Evolutionary conservation across 2,329 filamentous ascomycete species (phyloP), one percentile per base, ranked within the genome.

Genomic region (Microsporum ferrugineum): DNA sequence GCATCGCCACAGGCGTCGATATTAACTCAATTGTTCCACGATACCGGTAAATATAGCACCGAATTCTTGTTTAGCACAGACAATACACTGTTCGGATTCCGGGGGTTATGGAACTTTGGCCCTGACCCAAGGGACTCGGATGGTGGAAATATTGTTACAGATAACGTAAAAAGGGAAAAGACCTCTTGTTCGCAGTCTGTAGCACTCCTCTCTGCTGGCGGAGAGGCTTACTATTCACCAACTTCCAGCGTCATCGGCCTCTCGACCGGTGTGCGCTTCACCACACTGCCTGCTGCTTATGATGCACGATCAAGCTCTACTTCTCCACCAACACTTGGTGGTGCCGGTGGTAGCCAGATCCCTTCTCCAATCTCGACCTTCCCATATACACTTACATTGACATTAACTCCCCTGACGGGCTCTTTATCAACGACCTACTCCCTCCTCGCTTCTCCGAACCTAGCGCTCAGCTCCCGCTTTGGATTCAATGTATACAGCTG

Each of bases 401-500:
- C 92, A 5, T 75, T 96, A 57, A 97, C 96, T 67, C 94, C 94
- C 2, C 79, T 99, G 57, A 96, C 96, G 84, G 94, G 94, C 17
- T 95, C 89, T 70, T 81, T 99, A 63, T 91, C 88, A 61, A 89
- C 91, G 39, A 95, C 86, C 14, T 99, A 99, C 72, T 89, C 94
- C 0, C 89, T 97, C 56, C 88, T 89, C 69, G 92, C 92, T 1
- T 90, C 90, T 2, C 83, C 83, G 38, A 85, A 90, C 68, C 84
- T 95, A 66, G 88, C 90, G 8, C 82, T 99, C 57, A 94, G 91
- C 65, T 95, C 91, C 27, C 85, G 88, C 57, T 92, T 97, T 76
- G 91, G 95, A 70, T 99, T 99, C 76, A 99, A 99, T 70, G 88
- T 96, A 57, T 97, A 96, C 76, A 96, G 90, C 71, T 99, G 96